Base-by-base conservation (phyloP, 23 red algal species). In the Gracilaria domingensis region DNA sequence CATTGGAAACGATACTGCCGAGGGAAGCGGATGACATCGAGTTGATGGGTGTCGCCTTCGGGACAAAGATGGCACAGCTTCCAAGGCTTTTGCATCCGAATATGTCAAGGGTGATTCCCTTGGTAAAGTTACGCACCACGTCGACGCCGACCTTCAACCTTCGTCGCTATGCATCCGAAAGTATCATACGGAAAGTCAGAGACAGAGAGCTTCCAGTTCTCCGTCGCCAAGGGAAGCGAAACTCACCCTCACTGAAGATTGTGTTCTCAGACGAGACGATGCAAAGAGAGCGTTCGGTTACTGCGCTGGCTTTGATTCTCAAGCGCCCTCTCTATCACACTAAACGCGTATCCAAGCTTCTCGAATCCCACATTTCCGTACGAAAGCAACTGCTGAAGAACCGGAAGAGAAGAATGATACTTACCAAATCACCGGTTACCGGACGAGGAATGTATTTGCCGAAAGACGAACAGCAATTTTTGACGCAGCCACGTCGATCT, bases 231-330 rank as follows among this genome's bases (percentile, higher is more conserved):
- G 32, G 30, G 32, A 34, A 4, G 33, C 36, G 26, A 37, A 37
- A 34, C 12, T 3, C 8, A 18, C 64, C 64, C 14, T 69, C 64
- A 20, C 8, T 69, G 33, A 6, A 37, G 12, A 69, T 69, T 17
- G 29, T 69, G 64, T 69, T 69, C 64, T 69, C 64, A 6, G 64
- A 69, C 64, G 64, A 69, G 20, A 30, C 30, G 1, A 18, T 69
- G 64, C 64, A 69, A 34, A 69, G 28, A 37, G 64, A 69, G 26
- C 64, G 30, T 4, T 36, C 33, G 28, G 64, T 37, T 11, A 34
- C 3, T 16, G 32, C 64, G 20, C 16, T 37, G 64, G 32, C 64
- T 34, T 1, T 69, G 64, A 24, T 69, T 16, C 12, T 34, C 32
- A 69, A 32, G 64, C 64, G 64, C 20, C 30, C 64, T 34, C 20